phyloP scores from a whole-genome alignment of 1,284 basidiomycete species.

The Pyrrhoderma noxium region DNA sequence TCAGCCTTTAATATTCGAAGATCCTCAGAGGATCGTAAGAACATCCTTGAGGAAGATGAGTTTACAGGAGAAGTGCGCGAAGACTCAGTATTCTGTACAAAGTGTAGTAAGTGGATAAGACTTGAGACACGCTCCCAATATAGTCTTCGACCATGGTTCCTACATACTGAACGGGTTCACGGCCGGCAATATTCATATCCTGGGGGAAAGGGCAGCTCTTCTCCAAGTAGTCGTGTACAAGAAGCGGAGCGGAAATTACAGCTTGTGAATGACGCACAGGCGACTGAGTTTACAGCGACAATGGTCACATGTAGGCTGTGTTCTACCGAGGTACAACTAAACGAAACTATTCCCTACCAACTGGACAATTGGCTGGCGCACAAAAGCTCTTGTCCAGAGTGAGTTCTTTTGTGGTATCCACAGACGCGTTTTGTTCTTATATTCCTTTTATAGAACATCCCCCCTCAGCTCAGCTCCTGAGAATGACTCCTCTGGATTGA shows the following conservation, averaged over 20 bases:
- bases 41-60: constrained; percentile 11
- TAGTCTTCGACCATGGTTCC: constrained; percentile 11
- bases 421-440: background rate
- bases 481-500: too few species aligned
- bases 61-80: constrained; percentile 15
- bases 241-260: constrained; percentile 17
- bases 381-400: constrained; percentile 7
- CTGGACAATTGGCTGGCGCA: constrained; percentile 14
- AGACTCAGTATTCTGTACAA: constrained; percentile 11
- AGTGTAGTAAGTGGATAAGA: constrained; percentile 15
- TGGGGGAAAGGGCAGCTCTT: background rate
- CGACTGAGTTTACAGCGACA: constrained; percentile 9
- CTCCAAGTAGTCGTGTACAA: constrained; percentile 13
- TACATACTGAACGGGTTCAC: constrained; percentile 13
- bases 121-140: constrained; percentile 7
- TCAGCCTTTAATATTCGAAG: background rate
- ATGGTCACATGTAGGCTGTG: constrained; percentile 12
- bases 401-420: background rate
- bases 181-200: background rate
- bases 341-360: constrained; percentile 8
- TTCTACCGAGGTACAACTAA: constrained; percentile 7
- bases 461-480: background rate
- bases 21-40: constrained; percentile 7
- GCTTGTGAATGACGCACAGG: constrained; percentile 18
- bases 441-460: background rate